Conservation (phyloP, 2,329 filamentous ascomycete species). For the Ceratocystis harringtonii region DNA sequence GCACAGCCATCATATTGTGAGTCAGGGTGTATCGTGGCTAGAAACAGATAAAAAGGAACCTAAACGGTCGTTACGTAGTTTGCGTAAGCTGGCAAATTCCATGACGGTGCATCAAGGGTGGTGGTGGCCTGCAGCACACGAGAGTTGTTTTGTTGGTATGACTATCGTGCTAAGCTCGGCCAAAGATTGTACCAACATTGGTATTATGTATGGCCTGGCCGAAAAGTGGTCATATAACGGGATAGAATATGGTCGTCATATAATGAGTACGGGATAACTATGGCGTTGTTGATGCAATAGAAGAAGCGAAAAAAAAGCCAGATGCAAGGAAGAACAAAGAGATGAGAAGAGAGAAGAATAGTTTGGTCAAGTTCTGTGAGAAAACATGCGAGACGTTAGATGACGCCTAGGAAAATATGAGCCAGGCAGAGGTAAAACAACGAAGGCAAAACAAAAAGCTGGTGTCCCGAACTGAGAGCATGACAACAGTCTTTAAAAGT, state of each 20-base stretch:
- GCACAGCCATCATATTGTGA: not conserved
- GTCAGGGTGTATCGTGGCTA: not conserved
- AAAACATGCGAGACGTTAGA: not conserved
- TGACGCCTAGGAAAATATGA: conserved; percentile 8
- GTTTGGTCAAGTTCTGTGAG: not conserved
- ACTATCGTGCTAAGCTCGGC: not conserved
- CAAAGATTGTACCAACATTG: not conserved
- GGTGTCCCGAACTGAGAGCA: not conserved
- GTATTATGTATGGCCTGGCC: not conserved
- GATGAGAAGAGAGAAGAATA: not conserved
- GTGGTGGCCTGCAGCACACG: not conserved
- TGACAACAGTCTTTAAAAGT: not conserved
- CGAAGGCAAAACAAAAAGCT: conserved; percentile 23
- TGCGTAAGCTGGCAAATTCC: not conserved
- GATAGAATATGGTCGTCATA: not conserved
- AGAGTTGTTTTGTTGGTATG: not conserved
- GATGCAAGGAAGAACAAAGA: not conserved
- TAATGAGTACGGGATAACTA: not conserved
- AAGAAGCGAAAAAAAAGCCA: not conserved
- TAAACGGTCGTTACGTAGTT: not conserved
- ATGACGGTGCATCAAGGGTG: not conserved
- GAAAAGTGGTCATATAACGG: not conserved
- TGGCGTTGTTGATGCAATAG: not conserved
- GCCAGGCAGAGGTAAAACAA: conserved; percentile 16
- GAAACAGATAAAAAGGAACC: not conserved